A percentile compares a stretch with the other conserved stretches of the same genome.
Evolutionary conservation across 352 stramenopile species (phyloP).

Genomic region (Globisporangium barbulae): DNA sequence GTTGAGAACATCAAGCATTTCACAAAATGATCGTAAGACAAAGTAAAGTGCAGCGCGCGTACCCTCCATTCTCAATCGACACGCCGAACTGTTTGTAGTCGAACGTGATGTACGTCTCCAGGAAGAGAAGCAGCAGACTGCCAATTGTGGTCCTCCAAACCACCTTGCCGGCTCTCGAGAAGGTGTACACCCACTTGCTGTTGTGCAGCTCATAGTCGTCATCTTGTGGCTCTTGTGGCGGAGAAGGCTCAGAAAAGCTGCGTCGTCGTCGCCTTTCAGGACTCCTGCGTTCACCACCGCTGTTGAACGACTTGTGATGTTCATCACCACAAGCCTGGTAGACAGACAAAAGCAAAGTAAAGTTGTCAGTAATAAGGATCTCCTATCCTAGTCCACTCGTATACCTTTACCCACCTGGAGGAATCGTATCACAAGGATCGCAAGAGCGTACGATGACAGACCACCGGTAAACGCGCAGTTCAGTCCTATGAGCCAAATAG

Average conservation of each 20-base stretch:
- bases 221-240: not conserved
- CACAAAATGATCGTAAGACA: not conserved
- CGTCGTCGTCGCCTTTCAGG: not conserved
- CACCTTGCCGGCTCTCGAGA: conserved; percentile 53
- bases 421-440: conserved; percentile 94
- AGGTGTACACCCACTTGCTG: conserved; percentile 58
- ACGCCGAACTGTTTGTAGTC: conserved; percentile 82
- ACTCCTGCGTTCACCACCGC: conserved; percentile 8
- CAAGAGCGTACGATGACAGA: conserved; percentile 95
- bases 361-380: not conserved
- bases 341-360: not conserved
- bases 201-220: conserved; percentile 16
- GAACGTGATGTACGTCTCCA: conserved; percentile 85
- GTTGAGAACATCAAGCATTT: not conserved
- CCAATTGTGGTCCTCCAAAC: conserved; percentile 73
- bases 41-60: conserved; percentile 4
- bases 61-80: conserved; percentile 71
- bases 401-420: conserved; percentile 56
- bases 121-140: conserved; percentile 68
- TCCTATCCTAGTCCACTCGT: not conserved
- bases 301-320: conserved; percentile 50
- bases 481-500: conserved; percentile 58
- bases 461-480: conserved; percentile 94
- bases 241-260: not conserved
- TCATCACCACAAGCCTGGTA: conserved; percentile 65